Conservation (phyloP, 2,329 filamentous ascomycete species). For the Beauveria sp. region DNA sequence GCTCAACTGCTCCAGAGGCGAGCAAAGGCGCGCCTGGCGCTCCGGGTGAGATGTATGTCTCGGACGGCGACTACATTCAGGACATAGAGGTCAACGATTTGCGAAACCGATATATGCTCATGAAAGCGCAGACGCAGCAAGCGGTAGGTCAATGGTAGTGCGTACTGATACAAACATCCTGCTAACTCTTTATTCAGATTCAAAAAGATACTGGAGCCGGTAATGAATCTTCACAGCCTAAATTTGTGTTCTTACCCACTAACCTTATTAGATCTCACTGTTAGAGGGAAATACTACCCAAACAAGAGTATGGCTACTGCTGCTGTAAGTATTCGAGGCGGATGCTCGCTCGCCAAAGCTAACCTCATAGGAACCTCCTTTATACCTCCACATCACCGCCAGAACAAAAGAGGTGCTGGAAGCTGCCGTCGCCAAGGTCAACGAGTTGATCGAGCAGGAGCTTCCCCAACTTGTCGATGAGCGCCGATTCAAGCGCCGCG, state of each 20-base stretch:
- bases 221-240: conserved; percentile 54
- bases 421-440: conserved; percentile 75
- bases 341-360: not conserved
- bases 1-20: conserved; percentile 23
- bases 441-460: conserved; percentile 94
- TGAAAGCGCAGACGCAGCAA: conserved; percentile 95
- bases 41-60: conserved; percentile 85
- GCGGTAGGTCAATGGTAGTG: conserved; percentile 73
- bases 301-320: conserved; percentile 97
- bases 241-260: not conserved
- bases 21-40: conserved; percentile 34
- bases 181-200: conserved; percentile 56
- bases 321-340: conserved; percentile 53
- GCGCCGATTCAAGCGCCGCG: conserved; percentile 77
- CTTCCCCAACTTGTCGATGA: conserved; percentile 93
- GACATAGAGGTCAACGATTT: conserved; percentile 99
- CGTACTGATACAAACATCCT: too few relatives aligned
- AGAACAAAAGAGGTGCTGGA: conserved; percentile 89
- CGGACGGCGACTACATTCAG: conserved; percentile 96
- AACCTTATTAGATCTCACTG: conserved; percentile 83
- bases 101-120: conserved; percentile 92
- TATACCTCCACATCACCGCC: conserved; percentile 94
- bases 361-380: conserved; percentile 65
- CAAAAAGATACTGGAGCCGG: conserved; percentile 99
- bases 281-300: conserved; percentile 90